Evolutionary conservation across 1,284 basidiomycete species (phyloP), one percentile per base, ranked within the genome.

Genomic region (Malassezia globosa): DNA sequence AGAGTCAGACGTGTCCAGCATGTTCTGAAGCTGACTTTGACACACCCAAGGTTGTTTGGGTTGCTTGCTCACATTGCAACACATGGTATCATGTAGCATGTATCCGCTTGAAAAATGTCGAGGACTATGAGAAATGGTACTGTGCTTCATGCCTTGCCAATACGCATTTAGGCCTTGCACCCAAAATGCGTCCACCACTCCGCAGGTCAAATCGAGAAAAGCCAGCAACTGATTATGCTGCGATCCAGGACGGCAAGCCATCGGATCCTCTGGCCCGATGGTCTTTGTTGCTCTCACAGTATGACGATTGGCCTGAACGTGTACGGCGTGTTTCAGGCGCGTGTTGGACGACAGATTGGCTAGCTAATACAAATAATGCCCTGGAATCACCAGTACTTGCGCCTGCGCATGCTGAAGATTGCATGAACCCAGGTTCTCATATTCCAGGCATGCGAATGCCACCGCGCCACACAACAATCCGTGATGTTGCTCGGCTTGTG

Each of bases 401-500:
- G 5, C 60, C 61, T 5, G 54, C 54, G 5, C 38, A 41, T 1
- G 38, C 46, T 3, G 24, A 10, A 38, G 55, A 39, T 2, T 31
- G 24, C 3, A 26, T 41, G 21, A 29, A 45, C 42, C 40, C 37
- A 8, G 47, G 22, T 18, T n/a, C 16, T 51, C 55, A n/a, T 29
- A 65, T 65, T 5, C 55, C 55, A 1, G 61, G 61, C 16, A 85
- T 90, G 83, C 81, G 80, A 63, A 87, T 90, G 82, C 87, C 87
- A 0, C 72, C 76, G 1, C 56, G 72, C 5, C 76, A 78, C 39
- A 80, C 85, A 51, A 81, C 79, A 1, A 82, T 89, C 31, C 76
- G 80, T 40, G 82, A 90, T 61, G 82, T 96, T 1, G 86, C 84
- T 0, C 75, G 82, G 46, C 75, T 82, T 19, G 79, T 95, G 34